Base-by-base conservation (phyloP, 106 monocot species). In the Dendrobium catenatum region DNA sequence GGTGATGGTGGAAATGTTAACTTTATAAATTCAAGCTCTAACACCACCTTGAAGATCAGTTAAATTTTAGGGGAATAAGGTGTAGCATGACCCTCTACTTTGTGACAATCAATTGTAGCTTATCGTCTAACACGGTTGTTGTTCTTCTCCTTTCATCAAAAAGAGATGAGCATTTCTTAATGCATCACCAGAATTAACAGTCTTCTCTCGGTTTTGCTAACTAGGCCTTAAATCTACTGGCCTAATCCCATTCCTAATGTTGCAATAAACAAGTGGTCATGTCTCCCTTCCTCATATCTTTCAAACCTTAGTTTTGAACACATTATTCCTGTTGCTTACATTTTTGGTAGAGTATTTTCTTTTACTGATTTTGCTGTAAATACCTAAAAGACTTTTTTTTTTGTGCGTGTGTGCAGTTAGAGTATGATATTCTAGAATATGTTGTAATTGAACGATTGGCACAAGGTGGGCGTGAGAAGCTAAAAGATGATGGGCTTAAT, bases 401-500 rank as follows among this genome's bases (percentile, higher is more conserved):
- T 15, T 46, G 37, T 37, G 37, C 6, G 4, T 10, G 51, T 22
- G 80, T 79, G 76, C 94, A 98, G 99, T 77, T 95, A 80, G 99
- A 99, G 81, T 99, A 93, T 91, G 99, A 99, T 83, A 86, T 95
- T 51, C 81, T 99, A 29, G 93, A 99, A 86, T 99, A 95, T 88
- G 95, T 99, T 83, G 99, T 99, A 26, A 95, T 99, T 88, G 99
- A 99, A 85, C 91, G 99, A 27, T 86, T 99, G 54, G 93, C 91
- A 42, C 92, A 92, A 87, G 91, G 91, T 46, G 99, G 99, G 20
- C 95, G 99, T 78, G 91, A 91, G 68, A 99, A 99, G 78, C 86
- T 99, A 26, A 99, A 99, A 89, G 99, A 95, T 75, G 95, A 98
- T 86, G 98, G 98, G 7, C 89, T 99, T 51, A 99, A 99, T 89